Conservation (phyloP, 352 stramenopile genomes). For the Globisporangium viniferum region DNA sequence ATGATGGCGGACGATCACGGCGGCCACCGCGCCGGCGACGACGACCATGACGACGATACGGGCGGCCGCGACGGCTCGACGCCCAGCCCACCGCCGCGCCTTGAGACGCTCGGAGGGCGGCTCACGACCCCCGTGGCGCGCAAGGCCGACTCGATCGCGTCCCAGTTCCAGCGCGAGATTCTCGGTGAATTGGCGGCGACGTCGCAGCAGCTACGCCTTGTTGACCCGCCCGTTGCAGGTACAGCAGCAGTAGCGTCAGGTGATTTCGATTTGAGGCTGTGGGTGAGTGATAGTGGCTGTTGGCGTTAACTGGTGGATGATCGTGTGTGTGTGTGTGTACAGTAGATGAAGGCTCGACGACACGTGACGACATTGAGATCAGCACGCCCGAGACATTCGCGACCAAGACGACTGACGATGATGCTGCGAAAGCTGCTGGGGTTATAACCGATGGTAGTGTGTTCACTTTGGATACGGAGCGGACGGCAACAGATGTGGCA, state of each 20-base stretch:
- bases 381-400: slow-evolving; percentile 31
- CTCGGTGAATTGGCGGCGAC: slow-evolving; percentile 24
- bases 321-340: neutral
- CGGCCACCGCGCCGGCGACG: neutral
- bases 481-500: slow-evolving; percentile 3
- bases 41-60: neutral
- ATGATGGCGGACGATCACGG: slow-evolving; percentile 5
- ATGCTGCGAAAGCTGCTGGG: neutral
- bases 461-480: neutral
- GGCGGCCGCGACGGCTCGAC: neutral
- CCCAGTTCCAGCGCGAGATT: slow-evolving; percentile 64
- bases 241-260: neutral
- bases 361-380: slow-evolving; percentile 25
- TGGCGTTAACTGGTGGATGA: neutral
- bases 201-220: neutral
- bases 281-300: neutral
- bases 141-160: slow-evolving; percentile 48
- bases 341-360: slow-evolving; percentile 7
- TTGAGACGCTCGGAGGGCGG: slow-evolving; percentile 16
- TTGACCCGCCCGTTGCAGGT: slow-evolving; percentile 2
- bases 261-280: neutral
- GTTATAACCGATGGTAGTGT: neutral
- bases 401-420: neutral
- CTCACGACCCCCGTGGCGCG: slow-evolving; percentile 27
- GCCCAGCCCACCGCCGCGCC: slow-evolving; percentile 10